These are phyloP conservation scores for Yarrowia sp. DNA, from an alignment of 805 yeast genomes.

Conservation along the genomic window DNA sequence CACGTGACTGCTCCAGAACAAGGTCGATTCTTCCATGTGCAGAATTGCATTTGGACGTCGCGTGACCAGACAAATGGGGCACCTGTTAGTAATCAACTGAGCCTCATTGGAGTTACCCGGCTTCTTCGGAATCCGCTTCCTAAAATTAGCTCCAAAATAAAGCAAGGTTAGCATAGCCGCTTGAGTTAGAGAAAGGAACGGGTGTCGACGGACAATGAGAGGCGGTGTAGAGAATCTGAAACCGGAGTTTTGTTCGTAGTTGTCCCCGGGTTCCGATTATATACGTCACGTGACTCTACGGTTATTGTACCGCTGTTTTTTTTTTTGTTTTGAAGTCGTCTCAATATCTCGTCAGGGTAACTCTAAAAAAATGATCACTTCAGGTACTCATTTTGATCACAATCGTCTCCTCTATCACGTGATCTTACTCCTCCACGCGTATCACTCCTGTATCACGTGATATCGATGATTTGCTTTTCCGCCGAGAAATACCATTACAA, in stretches of 20 bases:
- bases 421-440: background rate
- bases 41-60: no score
- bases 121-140: no score
- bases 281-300: background rate
- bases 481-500: background rate
- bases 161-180: constrained; percentile 1
- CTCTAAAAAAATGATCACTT: background rate
- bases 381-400: background rate
- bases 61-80: background rate
- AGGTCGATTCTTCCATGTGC: background rate
- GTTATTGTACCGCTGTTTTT: background rate
- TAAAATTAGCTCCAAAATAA: background rate
- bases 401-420: background rate
- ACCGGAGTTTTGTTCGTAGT: no score
- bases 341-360: no score
- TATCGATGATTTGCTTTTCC: background rate
- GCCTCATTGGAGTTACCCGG: no score
- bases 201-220: no score
- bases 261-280: no score
- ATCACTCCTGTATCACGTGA: background rate
- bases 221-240: background rate
- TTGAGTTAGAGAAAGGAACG: background rate
- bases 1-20: no score
- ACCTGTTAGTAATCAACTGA: no score
- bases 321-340: no score